Evolutionary conservation across 1,284 basidiomycete species (phyloP), one percentile per base, ranked within the genome.

Genomic region (Rhodotorula sp.): DNA sequence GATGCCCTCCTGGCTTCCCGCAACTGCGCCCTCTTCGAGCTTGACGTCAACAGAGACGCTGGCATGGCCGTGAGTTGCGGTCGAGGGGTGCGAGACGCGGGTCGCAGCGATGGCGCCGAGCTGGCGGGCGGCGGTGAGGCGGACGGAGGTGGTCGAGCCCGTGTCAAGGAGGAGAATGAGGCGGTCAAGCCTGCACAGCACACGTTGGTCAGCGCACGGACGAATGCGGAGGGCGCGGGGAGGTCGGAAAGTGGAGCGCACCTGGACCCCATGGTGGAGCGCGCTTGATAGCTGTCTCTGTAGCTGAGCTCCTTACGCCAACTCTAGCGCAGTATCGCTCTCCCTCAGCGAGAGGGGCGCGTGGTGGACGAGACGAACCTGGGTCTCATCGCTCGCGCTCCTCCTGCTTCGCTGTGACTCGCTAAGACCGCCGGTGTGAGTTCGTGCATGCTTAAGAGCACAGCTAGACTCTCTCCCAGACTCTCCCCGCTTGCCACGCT

Each of bases 61-160:
- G 6, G 59, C 65, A 29, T 66, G 67, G 21, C 64, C 61, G 54
- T 66, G 60, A 25, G 54, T 25, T 34, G 66, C 54, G 6, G 60
- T 54, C 1, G 74, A 76, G 7, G 78, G 78, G 50, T 79, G 76
- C 22, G 76, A 71, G 55, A 94, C 87, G 78, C 88, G 89, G 81
- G 91, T 89, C 32, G 87, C 90, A 5, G 94, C 93, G 69, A 96
- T 86, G 78, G 94, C 91, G 2, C 92, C 94, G 56, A 97, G 86
- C 82, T 97, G 94, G 80, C 92, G 92, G 17, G 94, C 94, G 7
- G 94, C 94, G 27, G 94, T 94, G 73, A 88, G 88, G 79, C 92
- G 87, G 71, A 96, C 90, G 61, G 91, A 90, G 61, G 87, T 84
- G 6, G 91, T 92, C 41, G 93, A 94, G 61, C 94, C 94, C 57